Evolutionary conservation across 495 filamentous ascomycete species (phyloP).

Genomic region (Penicillium bialowiezense): DNA sequence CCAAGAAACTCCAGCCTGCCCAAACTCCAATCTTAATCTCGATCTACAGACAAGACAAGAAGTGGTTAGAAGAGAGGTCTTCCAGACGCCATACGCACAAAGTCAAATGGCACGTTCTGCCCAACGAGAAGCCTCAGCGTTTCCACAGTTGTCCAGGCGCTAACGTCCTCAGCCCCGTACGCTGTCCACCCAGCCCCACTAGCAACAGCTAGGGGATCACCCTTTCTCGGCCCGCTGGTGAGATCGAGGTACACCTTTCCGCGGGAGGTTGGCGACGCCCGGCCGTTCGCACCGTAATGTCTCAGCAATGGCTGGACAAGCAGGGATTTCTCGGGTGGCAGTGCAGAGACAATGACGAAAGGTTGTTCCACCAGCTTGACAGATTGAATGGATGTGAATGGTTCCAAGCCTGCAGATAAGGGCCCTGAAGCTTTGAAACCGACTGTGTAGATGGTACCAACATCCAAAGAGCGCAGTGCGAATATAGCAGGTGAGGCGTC

Average conservation of each 20-base stretch:
- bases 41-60: neutral
- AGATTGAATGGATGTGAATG: constrained; percentile 75
- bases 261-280: constrained; percentile 41
- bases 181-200: constrained; percentile 71
- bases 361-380: constrained; percentile 72
- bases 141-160: constrained; percentile 78
- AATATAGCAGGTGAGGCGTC: constrained; percentile 75
- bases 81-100: constrained; percentile 74
- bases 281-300: constrained; percentile 51
- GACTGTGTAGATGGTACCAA: constrained; percentile 78
- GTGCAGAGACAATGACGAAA: constrained; percentile 74
- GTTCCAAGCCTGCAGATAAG: constrained; percentile 63
- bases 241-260: constrained; percentile 81
- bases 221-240: constrained; percentile 64
- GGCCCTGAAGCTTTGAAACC: constrained; percentile 70
- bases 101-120: constrained; percentile 84
- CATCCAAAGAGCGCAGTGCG: constrained; percentile 68
- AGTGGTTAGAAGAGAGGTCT: constrained; percentile 58
- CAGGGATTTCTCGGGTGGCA: constrained; percentile 73
- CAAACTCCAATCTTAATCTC: constrained; percentile 10
- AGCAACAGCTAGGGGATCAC: constrained; percentile 66
- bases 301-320: constrained; percentile 77
- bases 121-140: constrained; percentile 74
- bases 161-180: constrained; percentile 75
- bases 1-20: neutral